Base-by-base conservation (phyloP, 2,329 filamentous ascomycete species). In the Ceratocystis variospora region DNA sequence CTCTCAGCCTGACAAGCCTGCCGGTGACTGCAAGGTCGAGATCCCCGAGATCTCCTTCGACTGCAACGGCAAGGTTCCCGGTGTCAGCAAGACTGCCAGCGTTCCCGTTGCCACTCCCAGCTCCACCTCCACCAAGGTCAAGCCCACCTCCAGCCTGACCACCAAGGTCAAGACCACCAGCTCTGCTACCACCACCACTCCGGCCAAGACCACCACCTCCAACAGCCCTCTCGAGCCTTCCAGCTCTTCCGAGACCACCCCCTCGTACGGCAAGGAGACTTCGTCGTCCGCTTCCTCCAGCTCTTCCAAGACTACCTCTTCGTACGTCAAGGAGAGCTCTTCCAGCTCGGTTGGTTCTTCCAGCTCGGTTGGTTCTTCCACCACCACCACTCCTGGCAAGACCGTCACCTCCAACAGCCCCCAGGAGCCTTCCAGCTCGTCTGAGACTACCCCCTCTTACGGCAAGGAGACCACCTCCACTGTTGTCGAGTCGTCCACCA, bases 1-100 rank as follows among this genome's bases (percentile, higher is more conserved):
- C 70, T 76, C 83, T 67, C 83, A 87, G 73, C 77, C 83, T 69
- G 75, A 80, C 69, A 80, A 81, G 72, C 78, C 68, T 67, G 80
- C 84, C 74, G 76, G 80, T 62, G 77, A 76, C 71, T 94, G 89
- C 79, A 81, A 82, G 71, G 81, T 96, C 71, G 85, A 86, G 71
- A 83, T 94, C 71, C 87, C 89, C 77, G 81, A 80, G 73, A 84
- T 95, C 71, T 81, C 79, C 71, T 95, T 93, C 76, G 83, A 91
- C 78, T 95, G 90, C 72, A 74, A 76, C 69, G 66, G 69, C 68
- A 57, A 71, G 70, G 31, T 55, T 68, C 61, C 46, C 69, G 5
- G 62, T 59, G 64, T 37, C 69, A 46, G 69, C 53, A 31, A 28
- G 22, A 57, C 53, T 4, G 17, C 31, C 53, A 57, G 53, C 53